phyloP scores from a whole-genome alignment of 2,329 filamentous ascomycete species.

The Dactylonectria estremocensis region DNA sequence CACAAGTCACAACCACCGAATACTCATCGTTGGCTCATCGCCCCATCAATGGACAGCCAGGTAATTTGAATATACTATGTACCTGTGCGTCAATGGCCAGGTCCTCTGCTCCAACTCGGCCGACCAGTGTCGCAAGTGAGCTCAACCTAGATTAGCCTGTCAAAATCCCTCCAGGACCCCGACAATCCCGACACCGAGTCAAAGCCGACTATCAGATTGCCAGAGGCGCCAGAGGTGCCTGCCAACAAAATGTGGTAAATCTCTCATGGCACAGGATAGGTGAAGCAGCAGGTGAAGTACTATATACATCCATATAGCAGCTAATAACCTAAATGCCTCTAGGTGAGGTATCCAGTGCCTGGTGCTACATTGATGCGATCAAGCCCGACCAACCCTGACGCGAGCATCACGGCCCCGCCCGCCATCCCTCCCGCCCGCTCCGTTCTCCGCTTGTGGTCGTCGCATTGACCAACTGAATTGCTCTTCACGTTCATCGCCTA shows the following conservation, averaged over 20 bases:
- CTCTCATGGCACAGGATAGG: not conserved
- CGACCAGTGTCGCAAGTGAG: constrained; percentile 10
- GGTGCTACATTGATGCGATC: not conserved
- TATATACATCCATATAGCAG: too few species aligned
- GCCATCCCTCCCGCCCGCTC: constrained; percentile 27
- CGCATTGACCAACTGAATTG: constrained; percentile 26
- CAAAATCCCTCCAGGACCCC: constrained; percentile 1
- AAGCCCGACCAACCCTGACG: constrained; percentile 20
- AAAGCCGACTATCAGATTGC: not conserved
- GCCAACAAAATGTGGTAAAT: constrained; percentile 1
- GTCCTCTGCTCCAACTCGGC: not conserved
- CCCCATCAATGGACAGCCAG: not conserved
- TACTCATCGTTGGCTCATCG: not conserved
- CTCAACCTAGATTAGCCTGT: constrained; percentile 7
- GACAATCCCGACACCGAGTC: not conserved
- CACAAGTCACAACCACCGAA: not conserved
- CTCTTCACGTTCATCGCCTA: constrained; percentile 8
- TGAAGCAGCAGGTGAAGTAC: too few species aligned
- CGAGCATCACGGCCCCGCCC: constrained; percentile 27
- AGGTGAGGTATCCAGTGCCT: constrained; percentile 7
- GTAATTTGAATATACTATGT: not conserved
- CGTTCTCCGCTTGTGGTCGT: constrained; percentile 18
- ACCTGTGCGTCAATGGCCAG: constrained; percentile 5
- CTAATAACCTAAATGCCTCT: too few species aligned
- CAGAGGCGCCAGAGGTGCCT: not conserved